phyloP scores from a whole-genome alignment of 208 protist genomes.

The Acanthamoeba lenticulata region DNA sequence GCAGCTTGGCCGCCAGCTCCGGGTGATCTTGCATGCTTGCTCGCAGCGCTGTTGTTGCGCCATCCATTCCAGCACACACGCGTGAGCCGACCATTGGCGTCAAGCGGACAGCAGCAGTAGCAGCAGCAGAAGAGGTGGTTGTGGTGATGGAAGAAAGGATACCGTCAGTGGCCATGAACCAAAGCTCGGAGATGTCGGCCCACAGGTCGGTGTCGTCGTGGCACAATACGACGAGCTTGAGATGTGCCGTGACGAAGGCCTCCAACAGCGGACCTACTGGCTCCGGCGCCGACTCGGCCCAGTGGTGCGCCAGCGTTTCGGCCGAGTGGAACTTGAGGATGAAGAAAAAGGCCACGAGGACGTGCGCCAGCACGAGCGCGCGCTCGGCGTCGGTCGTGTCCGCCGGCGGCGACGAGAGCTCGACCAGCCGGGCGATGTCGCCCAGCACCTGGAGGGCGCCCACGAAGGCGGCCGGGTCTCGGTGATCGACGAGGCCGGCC shows the following conservation, averaged over 20 bases:
- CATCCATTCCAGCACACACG: too few species aligned
- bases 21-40: background rate
- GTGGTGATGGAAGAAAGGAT: too few species aligned
- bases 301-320: background rate
- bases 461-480: background rate
- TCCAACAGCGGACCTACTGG: background rate
- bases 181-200: slow-evolving; percentile 58
- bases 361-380: slow-evolving; percentile 51
- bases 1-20: background rate
- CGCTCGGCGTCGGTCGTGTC: slow-evolving; percentile 5
- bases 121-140: background rate
- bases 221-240: slow-evolving; percentile 34
- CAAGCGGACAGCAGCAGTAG: too few species aligned
- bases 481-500: background rate
- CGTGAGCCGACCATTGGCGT: background rate
- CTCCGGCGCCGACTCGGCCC: background rate
- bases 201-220: background rate
- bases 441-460: background rate
- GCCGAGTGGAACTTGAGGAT: slow-evolving; percentile 25
- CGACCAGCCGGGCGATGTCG: background rate
- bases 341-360: background rate
- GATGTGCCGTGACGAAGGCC: background rate
- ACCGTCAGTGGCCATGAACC: slow-evolving; percentile 64
- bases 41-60: background rate
- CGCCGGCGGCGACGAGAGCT: background rate